Base-by-base conservation (phyloP, 768 basidiomycete species). In the Russula dissimulans region DNA sequence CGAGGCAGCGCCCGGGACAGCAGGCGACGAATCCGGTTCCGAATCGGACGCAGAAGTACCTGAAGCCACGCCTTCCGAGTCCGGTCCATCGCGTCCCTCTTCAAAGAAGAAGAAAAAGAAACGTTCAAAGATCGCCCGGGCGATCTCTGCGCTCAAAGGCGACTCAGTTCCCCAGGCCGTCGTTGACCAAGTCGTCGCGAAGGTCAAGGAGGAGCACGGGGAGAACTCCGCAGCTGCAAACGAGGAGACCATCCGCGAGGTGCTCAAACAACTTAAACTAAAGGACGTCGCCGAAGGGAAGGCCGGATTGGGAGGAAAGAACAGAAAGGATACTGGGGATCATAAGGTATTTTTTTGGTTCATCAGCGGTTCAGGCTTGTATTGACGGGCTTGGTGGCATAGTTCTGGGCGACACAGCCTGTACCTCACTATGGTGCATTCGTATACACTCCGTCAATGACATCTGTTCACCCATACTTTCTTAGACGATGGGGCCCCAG, bases 331-430 rank as follows among this genome's bases (percentile, higher is more conserved):
- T 64, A 81, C 87, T 69, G 91, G 90, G 48, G 86, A 88, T 69
- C 92, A 97, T 70, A 95, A 95, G 78, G 94, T 91, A 65, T 56
- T 77, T 70, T 43, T 31, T 22, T 29, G 38, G 14, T 36, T 5
- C 14, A 32, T 31, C 66, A 50, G 42, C 9, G 43, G 31, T 53
- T 66, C 54, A 51, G 41, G 41, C 15, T 26, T 1, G 22, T 26
- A 8, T 49, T 51, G 31, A 42, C 26, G 14, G 48, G 61, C 31
- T 36, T 59, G 54, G 46, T 44, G 51, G 43, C 54, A 57, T 67
- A 92, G 94, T 99, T 99, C 74, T 98, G 97, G 97, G 83, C 78
- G 38, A 98, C 95, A 6, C 97, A 99, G 72, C 97, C 97, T 3
- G 97, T 99, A 7, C 89, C 92, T n/a, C 91, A 94, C 69, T 73